Evolutionary conservation across 2,329 filamentous ascomycete genomes (phyloP).

Genomic region (Arthrobotrys megalospora): DNA sequence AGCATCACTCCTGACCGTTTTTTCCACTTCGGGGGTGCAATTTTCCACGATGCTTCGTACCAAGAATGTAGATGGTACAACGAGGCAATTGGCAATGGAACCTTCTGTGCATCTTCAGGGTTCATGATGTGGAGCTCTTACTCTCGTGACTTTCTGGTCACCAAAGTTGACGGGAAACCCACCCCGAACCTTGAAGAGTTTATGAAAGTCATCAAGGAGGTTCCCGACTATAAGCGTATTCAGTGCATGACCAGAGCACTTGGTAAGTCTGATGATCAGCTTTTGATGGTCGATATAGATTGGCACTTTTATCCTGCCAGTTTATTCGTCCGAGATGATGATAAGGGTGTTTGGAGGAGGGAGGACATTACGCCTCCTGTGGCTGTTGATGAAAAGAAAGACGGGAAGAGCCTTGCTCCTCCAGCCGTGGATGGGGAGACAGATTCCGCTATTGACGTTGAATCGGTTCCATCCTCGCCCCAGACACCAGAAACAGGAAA

Average conservation of each 20-base stretch:
- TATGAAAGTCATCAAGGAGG: constrained; percentile 63
- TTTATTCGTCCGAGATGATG: constrained; percentile 64
- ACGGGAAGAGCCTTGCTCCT: constrained; percentile 31
- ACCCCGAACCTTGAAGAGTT: constrained; percentile 64
- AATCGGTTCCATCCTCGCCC: constrained; percentile 54
- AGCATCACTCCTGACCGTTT: constrained; percentile 64
- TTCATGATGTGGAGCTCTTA: constrained; percentile 65
- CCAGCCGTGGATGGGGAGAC: constrained; percentile 48
- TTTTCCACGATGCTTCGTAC: constrained; percentile 65
- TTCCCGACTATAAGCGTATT: constrained; percentile 64
- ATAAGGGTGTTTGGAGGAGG: constrained; percentile 63
- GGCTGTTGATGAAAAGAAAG: constrained; percentile 46
- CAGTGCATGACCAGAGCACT: constrained; percentile 64
- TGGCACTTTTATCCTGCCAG: constrained; percentile 65
- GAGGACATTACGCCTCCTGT: constrained; percentile 62
- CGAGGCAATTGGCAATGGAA: constrained; percentile 64
- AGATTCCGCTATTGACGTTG: constrained; percentile 54
- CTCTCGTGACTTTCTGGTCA: constrained; percentile 64
- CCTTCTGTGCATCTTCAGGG: constrained; percentile 65
- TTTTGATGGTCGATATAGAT: constrained; percentile 65
- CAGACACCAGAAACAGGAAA: constrained; percentile 19
- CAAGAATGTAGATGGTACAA: constrained; percentile 64
- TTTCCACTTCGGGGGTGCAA: constrained; percentile 64
- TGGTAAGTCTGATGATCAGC: constrained; percentile 64
- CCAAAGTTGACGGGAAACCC: constrained; percentile 64